Base-by-base conservation (phyloP, 2,329 filamentous ascomycete genomes). In the Aspergillus chevalieri region DNA sequence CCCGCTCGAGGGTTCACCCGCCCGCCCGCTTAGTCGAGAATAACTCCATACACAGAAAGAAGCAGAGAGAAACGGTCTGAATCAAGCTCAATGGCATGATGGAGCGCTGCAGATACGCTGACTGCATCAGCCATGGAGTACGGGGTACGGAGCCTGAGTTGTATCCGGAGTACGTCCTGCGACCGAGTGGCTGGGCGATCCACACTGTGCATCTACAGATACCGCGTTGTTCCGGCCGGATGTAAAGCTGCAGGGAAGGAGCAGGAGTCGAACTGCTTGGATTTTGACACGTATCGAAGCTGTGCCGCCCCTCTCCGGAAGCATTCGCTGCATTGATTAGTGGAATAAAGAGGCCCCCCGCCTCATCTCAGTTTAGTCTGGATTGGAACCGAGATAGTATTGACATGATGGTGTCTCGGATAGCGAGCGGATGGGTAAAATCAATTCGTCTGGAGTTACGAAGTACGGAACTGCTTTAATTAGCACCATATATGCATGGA, bases 221-320 rank as follows among this genome's bases (percentile, higher is more conserved):
- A 41, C 17, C 38, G 38, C 15, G 6, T 41, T 19, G 38, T 44
- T 36, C 53, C 47, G 48, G 49, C 53, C 54, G 57, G 56, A 50
- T 59, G 52, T 58, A 50, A 54, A 56, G 53, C 56, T 65, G 58
- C 57, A 59, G 55, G 58, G 53, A 52, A 59, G 56, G 57, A 30
- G 10, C 26, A 30, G 54, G 53, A 57, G 51, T 58, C 55, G 55
- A 54, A 60, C 57, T 57, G 56, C 53, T 62, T 58, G 58, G 59
- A 55, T 57, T 57, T 52, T 66, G 65, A 67, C 58, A 60, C 58
- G 58, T 60, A 60, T 59, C 51, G 43, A 52, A 19, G 38, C 38
- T 59, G 57, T 53, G 56, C 53, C 56, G 57, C 14, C 36, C 22
- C 14, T 21, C 46, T 22, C 36, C n/a, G 15, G n/a, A 12, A 33